Conservation (phyloP, 2,329 filamentous ascomycete species). For the Zymoseptoria pseudotritici region DNA sequence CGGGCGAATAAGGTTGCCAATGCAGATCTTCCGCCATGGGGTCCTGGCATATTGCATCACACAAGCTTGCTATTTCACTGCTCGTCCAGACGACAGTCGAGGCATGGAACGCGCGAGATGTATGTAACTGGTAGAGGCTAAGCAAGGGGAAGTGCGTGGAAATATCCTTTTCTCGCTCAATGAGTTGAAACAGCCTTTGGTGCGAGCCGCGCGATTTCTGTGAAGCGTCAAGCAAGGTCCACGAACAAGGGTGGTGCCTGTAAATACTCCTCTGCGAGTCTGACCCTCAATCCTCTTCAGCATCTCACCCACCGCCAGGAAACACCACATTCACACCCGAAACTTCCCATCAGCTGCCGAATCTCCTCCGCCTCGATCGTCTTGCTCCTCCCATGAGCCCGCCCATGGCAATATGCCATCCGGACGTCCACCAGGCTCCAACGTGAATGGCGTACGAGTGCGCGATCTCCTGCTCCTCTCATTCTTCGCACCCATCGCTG, state of each 20-base stretch:
- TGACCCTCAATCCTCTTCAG: too few species aligned
- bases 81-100: too few species aligned
- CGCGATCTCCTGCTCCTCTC: conserved; percentile 25
- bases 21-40: neutral
- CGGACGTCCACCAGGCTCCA: conserved; percentile 24
- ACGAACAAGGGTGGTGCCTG: too few species aligned
- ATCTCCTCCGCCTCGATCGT: neutral
- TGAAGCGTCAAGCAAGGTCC: too few species aligned
- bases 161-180: too few species aligned
- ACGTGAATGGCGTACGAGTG: conserved; percentile 17
- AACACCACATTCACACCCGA: neutral
- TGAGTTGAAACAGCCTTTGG: too few species aligned
- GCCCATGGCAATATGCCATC: conserved; percentile 27
- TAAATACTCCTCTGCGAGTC: too few species aligned
- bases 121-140: too few species aligned
- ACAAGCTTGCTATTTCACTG: too few species aligned
- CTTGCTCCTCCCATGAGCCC: neutral
- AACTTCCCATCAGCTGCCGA: neutral
- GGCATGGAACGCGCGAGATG: too few species aligned
- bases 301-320: neutral
- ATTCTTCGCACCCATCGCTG: conserved; percentile 25
- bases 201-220: too few species aligned
- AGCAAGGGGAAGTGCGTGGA: too few species aligned
- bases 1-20: neutral
- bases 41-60: neutral